Conservation (phyloP, 1,284 basidiomycete genomes). For the Rhodotorula sp. region DNA sequence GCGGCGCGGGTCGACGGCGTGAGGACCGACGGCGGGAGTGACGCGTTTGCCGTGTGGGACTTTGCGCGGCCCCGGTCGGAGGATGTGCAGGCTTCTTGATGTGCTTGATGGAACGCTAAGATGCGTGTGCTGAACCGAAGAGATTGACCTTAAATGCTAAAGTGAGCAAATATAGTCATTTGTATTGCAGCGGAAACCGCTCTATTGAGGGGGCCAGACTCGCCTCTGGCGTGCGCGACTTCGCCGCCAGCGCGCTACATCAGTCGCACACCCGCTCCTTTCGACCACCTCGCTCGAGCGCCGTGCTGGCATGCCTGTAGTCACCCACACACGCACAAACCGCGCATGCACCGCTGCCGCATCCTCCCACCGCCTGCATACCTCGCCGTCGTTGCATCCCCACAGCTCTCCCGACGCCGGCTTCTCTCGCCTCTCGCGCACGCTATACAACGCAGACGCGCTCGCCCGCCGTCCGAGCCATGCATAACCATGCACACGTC, state of each 20-base stretch:
- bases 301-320: neutral
- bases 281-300: neutral
- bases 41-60: neutral
- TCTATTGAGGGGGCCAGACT: too few relatives aligned
- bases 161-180: too few relatives aligned
- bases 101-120: too few relatives aligned
- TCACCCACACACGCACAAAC: neutral
- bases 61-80: neutral
- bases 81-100: too few relatives aligned
- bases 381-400: neutral
- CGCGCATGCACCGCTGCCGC: neutral
- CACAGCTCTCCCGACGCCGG: neutral
- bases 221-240: too few relatives aligned
- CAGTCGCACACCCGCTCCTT: neutral
- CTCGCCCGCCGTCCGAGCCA: neutral
- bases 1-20: neutral
- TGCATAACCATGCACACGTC: neutral
- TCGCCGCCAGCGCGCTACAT: neutral
- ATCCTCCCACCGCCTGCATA: neutral
- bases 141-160: too few relatives aligned
- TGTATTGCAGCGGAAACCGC: too few relatives aligned
- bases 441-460: neutral
- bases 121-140: too few relatives aligned
- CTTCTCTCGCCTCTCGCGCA: neutral
- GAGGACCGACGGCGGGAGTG: neutral